These are phyloP conservation scores for Komagataea norvegica DNA, from an alignment of 1,139 yeast species.

Conservation along the genomic window DNA sequence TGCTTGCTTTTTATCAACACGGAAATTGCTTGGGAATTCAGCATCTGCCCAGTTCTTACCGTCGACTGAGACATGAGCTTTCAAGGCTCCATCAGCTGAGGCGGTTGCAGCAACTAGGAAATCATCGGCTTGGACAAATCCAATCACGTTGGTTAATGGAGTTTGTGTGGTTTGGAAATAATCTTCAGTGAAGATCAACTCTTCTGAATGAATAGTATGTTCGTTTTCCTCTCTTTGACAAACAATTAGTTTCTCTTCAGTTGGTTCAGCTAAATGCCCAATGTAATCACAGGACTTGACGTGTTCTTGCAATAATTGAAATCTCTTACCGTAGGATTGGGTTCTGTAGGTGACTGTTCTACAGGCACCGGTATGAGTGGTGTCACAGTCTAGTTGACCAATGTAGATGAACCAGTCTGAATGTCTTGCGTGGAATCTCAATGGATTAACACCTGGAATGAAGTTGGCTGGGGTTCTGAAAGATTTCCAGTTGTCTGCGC, in stretches of 20 bases:
- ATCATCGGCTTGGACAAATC: slow-evolving; percentile 62
- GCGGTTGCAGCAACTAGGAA: slow-evolving; percentile 69
- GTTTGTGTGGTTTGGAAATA: slow-evolving; percentile 36
- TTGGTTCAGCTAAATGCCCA: slow-evolving; percentile 44
- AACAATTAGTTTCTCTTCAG: slow-evolving; percentile 50
- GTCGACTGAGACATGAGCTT: slow-evolving; percentile 73
- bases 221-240: slow-evolving; percentile 47
- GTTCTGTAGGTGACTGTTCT: slow-evolving; percentile 54
- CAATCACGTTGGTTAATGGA: slow-evolving; percentile 51
- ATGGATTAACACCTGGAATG: slow-evolving; percentile 36
- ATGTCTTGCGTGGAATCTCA: slow-evolving; percentile 54
- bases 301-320: slow-evolving; percentile 48
- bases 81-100: slow-evolving; percentile 38
- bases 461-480: slow-evolving; percentile 51
- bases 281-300: slow-evolving; percentile 65
- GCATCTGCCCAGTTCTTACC: slow-evolving; percentile 77
- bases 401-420: slow-evolving; percentile 64
- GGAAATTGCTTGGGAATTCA: slow-evolving; percentile 65
- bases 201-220: slow-evolving; percentile 31
- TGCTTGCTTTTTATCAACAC: slow-evolving; percentile 63
- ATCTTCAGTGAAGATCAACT: slow-evolving; percentile 51
- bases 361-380: slow-evolving; percentile 50
- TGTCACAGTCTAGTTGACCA: slow-evolving; percentile 56
- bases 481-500: slow-evolving; percentile 56
- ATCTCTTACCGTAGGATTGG: slow-evolving; percentile 60